Evolutionary conservation across 768 basidiomycete genomes (phyloP), one percentile per base, ranked within the genome.

Genomic region (Tulasnella sp.): DNA sequence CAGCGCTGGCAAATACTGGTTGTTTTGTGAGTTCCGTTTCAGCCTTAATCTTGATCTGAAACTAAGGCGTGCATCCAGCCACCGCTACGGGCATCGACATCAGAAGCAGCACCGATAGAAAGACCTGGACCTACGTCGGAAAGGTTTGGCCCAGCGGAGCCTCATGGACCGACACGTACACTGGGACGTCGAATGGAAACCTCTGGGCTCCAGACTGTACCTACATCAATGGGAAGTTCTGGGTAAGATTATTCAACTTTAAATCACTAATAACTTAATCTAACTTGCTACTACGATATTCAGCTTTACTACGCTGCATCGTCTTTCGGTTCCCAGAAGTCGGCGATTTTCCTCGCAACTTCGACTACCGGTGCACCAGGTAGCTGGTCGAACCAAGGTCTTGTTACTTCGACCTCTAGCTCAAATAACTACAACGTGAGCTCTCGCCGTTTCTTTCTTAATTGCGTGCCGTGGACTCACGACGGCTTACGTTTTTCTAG

Each of bases 301-400:
- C 35, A 86, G 86, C 78, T 86, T 5, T 86, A 85, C 78, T 87
- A 86, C 75, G 78, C 85, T 1, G 86, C 86, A 0, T 86, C 85
- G 1, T 83, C 81, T 65, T 86, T 86, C 75, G 86, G 86, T 19
- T 85, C 84, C 0, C 83, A 85, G 76, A 84, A 84, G 9, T 84
- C 83, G 17, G 86, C 82, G 3, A 85, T 87, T 29, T 87, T 86
- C 78, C 80, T 86, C 3, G 85, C 86, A 1, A 85, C 82, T 73
- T 85, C 84, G 3, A 79, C 81, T 11, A 84, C 84, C n/a, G 85
- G 85, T 16, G 62, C 59, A 1, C 74, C 71, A 12, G 78, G 76
- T 41, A 73, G 39, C 72, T 87, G 81, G 78, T 80, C 80, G 2
- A 79, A 86, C 75, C 76, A 82, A 67, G 86, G 85, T 14, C 78